Percentiles rank a stretch among this genome's conserved stretches.
Conservation (phyloP, 257 asterid species). For the Fraxinus anomala region DNA sequence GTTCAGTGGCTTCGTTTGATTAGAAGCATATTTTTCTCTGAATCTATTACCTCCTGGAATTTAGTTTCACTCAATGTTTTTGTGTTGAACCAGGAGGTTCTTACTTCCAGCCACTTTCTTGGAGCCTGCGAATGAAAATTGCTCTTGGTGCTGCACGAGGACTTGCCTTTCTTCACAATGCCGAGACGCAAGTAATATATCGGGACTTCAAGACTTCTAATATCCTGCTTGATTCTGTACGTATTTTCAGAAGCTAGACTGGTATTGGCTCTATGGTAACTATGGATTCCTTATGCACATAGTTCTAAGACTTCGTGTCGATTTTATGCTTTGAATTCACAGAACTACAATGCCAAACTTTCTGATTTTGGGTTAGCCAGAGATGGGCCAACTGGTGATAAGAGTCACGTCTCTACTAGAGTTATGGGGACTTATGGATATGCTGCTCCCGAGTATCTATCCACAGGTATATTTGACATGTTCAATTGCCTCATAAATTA, state of each 20-base stretch:
- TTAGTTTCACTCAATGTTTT: constrained; percentile 4
- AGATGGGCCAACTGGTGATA: constrained; percentile 76
- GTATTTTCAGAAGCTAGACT: constrained; percentile 15
- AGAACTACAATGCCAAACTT: constrained; percentile 70
- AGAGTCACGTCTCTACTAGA: constrained; percentile 69
- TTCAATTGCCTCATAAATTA: background rate
- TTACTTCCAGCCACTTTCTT: constrained; percentile 66
- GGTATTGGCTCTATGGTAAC: background rate
- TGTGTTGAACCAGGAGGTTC: constrained; percentile 60
- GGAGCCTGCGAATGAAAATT: constrained; percentile 74
- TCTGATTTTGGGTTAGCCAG: constrained; percentile 81
- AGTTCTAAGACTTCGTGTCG: constrained; percentile 8
- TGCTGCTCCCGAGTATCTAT: constrained; percentile 70
- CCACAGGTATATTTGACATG: constrained; percentile 46
- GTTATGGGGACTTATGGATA: constrained; percentile 76
- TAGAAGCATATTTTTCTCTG: background rate
- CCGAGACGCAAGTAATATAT: constrained; percentile 65
- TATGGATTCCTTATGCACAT: background rate
- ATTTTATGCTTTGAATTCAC: constrained; percentile 26
- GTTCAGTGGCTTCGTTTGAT: constrained; percentile 22
- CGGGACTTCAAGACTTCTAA: constrained; percentile 83
- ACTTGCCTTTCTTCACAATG: constrained; percentile 74
- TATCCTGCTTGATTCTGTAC: constrained; percentile 72
- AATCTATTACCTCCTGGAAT: background rate
- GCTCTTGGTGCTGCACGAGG: constrained; percentile 79